Evolutionary conservation across 768 basidiomycete species (phyloP), one percentile per base, ranked within the genome.

Genomic region (Trametes villosa): DNA sequence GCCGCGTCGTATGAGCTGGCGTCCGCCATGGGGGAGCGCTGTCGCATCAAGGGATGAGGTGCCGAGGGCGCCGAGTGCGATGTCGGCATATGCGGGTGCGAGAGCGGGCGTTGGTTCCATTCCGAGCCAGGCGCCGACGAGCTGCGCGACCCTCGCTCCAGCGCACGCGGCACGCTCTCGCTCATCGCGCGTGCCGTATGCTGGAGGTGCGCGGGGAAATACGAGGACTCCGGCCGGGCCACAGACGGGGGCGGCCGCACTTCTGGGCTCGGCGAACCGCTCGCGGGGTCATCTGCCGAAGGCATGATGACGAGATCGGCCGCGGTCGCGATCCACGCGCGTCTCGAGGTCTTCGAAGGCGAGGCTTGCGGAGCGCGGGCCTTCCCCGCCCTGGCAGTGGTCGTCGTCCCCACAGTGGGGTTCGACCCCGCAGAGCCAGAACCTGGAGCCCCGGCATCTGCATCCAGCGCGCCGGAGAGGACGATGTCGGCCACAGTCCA

Each of bases 401-500:
- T 30, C 3, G 44, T 29, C 12, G 20, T 44, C 38, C 42, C 46
- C 20, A 13, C 42, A 3, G 33, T 42, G 33, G 57, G 20, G 12
- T 42, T 56, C n/a, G 31, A 59, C 31, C 44, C 49, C 46, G 41
- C 31, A 27, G 26, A 7, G 11, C 42, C n/a, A 12, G 33, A 24
- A 20, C 52, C 15, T 3, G 34, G 15, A 15, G 34, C 34, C 9
- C 12, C 12, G 50, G 31, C 36, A 18, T 61, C 60, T 1, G 68
- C 65, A 53, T 78, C 77, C n/a, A 78, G 72, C 7, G 65, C 67
- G 11, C 75, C 76, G 45, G 70, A 70, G 4, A 78, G 66, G 1
- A 78, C 58, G 42, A 72, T 54, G 52, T 78, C 77, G 3, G 72
- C 69, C 26, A 78, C 64, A 4, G 72, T 70, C 72, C 72, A 76